These are phyloP conservation scores for Tricholoma sp. DNA, from an alignment of 768 basidiomycete species.

Conservation along the genomic window DNA sequence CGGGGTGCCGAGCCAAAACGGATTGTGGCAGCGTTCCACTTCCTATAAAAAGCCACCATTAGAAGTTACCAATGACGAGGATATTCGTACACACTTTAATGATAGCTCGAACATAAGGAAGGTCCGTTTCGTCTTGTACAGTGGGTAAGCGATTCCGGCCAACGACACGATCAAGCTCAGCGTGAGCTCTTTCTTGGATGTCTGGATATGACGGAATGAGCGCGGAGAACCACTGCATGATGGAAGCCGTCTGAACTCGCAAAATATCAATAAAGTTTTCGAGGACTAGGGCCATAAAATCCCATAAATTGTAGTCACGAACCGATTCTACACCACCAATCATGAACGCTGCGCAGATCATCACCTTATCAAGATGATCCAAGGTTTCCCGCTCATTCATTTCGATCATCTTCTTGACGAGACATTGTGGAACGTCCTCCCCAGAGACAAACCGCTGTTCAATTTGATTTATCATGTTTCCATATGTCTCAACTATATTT, in stretches of 20 bases:
- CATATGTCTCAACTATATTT: conserved; percentile 32
- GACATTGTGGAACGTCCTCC: conserved; percentile 36
- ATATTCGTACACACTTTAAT: neutral
- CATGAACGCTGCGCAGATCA: conserved; percentile 37
- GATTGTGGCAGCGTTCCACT: conserved; percentile 3
- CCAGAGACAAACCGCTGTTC: conserved; percentile 30
- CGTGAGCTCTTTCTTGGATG: conserved; percentile 14
- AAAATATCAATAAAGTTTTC: neutral
- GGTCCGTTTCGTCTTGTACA: conserved; percentile 11
- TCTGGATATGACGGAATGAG: conserved; percentile 9
- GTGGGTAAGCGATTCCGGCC: conserved; percentile 12
- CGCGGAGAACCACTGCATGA: conserved; percentile 17
- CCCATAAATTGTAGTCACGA: no score
- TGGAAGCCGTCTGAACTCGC: conserved; percentile 2
- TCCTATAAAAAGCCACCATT: neutral
- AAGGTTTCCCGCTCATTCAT: conserved; percentile 28
- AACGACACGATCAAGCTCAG: conserved; percentile 17
- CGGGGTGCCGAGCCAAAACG: conserved; percentile 2
- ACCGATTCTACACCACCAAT: conserved; percentile 43
- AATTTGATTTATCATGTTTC: conserved; percentile 33
- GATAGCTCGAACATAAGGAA: conserved; percentile 17
- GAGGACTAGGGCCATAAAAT: neutral
- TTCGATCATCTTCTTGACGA: conserved; percentile 34
- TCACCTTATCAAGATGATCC: conserved; percentile 33
- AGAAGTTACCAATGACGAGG: neutral